Base-by-base conservation (phyloP, 2,329 filamentous ascomycete genomes). In the Periconia sp. region DNA sequence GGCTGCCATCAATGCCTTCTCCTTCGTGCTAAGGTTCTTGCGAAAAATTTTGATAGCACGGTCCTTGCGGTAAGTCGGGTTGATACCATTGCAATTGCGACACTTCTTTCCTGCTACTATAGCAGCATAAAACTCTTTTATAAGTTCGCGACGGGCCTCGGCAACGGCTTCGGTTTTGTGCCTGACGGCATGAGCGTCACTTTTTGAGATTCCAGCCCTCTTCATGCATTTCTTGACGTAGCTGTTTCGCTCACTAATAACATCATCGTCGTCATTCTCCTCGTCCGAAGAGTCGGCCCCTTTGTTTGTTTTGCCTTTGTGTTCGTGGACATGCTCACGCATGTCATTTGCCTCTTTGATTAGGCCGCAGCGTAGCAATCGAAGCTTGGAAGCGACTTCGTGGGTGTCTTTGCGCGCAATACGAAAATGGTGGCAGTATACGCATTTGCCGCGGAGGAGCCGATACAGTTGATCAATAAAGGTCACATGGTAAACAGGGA, bases 401-500 rank as follows among this genome's bases (percentile, higher is more conserved):
- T 93, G 90, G 57, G 96, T 80, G 56, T 91, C 84, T 49, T 86
- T 83, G 46, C 87, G 84, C n/a, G 88, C 81, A 71, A 97, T 82
- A 69, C 89, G 91, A 62, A 99, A 86, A 53, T 87, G 86, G 69
- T 92, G 88, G 76, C 95, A 99, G 77, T 96, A 97, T 55, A 88
- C 83, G 73, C 94, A 99, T 74, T 93, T 89, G 50, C 91, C 89
- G 63, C 92, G 87, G 18, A 99, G 82, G 44, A 99, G 81, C 43
- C 90, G 88, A 59, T 95, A 84, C 49, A 92, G 84, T 73, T 97
- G 92, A 70, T 97, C 92, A 81, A 99, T 89, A 69, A 97, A 97
- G 1, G 92, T 89, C n/a, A 93, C 91, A 74, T 99, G 93, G 73
- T 97, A 99, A 49, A 97, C 90, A 45, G 90, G 91, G 13, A 92